Evolutionary conservation across 345 rosid species (phyloP).

Genomic region (Clausena lansium): DNA sequence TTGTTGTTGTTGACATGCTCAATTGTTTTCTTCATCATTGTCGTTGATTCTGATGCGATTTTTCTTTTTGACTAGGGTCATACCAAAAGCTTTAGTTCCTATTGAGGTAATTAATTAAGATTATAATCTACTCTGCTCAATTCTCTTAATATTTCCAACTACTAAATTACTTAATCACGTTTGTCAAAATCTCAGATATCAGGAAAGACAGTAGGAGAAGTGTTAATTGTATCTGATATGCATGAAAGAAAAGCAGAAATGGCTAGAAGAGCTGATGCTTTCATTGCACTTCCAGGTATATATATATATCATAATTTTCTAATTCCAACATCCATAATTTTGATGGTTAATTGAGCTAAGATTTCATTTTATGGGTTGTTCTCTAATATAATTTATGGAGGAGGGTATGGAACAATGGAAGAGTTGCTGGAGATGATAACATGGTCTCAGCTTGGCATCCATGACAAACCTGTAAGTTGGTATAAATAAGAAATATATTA

Average conservation of each 20-base stretch:
- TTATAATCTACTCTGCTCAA: background rate
- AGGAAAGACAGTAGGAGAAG: slow-evolving; percentile 36
- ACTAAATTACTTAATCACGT: no score
- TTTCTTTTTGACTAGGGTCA: slow-evolving; percentile 20
- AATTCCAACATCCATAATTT: no score
- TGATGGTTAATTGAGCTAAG: no score
- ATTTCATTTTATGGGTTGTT: background rate
- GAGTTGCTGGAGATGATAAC: slow-evolving; percentile 63
- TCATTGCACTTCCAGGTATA: slow-evolving; percentile 44
- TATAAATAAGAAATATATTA: no score
- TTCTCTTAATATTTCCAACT: background rate
- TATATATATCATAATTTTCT: background rate
- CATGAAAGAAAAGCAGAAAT: slow-evolving; percentile 46
- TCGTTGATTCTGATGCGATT: background rate
- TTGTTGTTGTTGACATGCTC: background rate
- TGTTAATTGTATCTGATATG: slow-evolving; percentile 38
- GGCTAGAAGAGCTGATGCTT: slow-evolving; percentile 40
- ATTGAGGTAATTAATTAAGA: slow-evolving; percentile 24
- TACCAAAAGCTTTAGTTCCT: slow-evolving; percentile 40
- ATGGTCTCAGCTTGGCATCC: slow-evolving; percentile 67
- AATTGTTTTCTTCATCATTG: background rate
- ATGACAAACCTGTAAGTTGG: slow-evolving; percentile 48
- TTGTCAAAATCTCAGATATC: slow-evolving; percentile 24
- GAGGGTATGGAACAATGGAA: slow-evolving; percentile 66
- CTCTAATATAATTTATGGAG: slow-evolving; percentile 14